These are phyloP conservation scores for Rhynchospora tenuis DNA, from an alignment of 176 grass and related monocot species.

Conservation along the genomic window DNA sequence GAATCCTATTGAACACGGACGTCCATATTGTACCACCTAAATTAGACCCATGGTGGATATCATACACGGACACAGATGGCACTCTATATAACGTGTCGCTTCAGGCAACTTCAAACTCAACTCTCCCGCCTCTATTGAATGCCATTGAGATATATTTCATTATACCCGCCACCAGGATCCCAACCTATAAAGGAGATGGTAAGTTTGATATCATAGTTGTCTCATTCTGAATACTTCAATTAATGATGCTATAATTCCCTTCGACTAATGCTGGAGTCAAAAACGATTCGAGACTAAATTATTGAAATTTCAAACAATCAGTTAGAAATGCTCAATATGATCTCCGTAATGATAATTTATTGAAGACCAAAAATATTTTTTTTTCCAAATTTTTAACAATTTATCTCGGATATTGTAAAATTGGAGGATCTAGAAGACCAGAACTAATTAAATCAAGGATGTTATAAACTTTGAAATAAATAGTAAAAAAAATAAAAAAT, in stretches of 20 bases:
- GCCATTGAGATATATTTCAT: conserved; percentile 32
- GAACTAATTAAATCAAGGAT: too few species aligned
- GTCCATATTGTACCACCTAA: conserved; percentile 2
- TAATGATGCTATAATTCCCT: not conserved
- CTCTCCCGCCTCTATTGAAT: conserved; percentile 53
- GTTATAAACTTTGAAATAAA: too few species aligned
- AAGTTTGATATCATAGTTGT: not conserved
- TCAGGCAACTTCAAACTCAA: conserved; percentile 33
- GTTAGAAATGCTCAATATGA: too few species aligned
- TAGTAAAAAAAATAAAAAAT: too few species aligned
- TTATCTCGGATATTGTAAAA: too few species aligned
- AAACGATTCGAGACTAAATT: too few species aligned
- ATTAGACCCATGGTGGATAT: not conserved
- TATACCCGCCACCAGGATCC: not conserved
- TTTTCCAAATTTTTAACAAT: too few species aligned
- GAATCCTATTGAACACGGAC: not conserved
- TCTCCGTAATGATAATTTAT: too few species aligned
- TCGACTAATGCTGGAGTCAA: not conserved
- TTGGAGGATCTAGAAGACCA: too few species aligned
- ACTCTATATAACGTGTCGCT: conserved; percentile 24
- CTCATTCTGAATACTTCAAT: not conserved
- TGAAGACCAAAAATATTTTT: too few species aligned
- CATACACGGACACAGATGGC: too few species aligned
- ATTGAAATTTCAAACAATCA: too few species aligned
- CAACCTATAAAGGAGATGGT: conserved; percentile 36